Evolutionary conservation across 169 alveolate species (phyloP), one percentile per base, ranked within the genome.

Genomic region (Eimeria sp.): DNA sequence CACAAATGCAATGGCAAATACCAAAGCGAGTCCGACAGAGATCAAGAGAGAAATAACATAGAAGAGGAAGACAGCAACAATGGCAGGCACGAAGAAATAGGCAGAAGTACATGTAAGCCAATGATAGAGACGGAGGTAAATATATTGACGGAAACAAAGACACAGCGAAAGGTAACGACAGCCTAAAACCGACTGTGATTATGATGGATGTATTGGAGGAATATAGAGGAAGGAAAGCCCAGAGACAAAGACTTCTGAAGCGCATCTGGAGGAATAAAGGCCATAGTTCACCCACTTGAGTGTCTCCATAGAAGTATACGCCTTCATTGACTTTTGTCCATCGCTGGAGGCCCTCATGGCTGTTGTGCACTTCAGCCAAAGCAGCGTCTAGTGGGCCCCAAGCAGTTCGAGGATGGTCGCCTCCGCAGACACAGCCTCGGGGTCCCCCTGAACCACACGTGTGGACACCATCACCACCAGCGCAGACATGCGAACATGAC

Each of bases 321-420:
- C 90, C 90, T 54, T 82, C 90, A 51, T 51, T 82, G 70, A 51
- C 73, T 30, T 82, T 82, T 7, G 90, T 82, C 90, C 90, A 82
- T 4, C 90, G 73, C 72, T 82, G 90, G 25, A 82, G n/a, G 27
- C 88, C 88, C 47, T 45, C 49, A 34, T 51, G n/a, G 63, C 61
- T 76, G 90, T 82, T 82, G 70, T 54, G 73, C 47, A 82, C 72
- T 51, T 82, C 90, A 25, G 90, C 73, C 14, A 82, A 54, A 18
- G 90, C 90, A 16, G 43, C 90, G 25, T 82, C 75, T 22, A 82
- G 90, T 34, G 90, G 72, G 51, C 90, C 72, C 90, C 90, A 82
- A 27, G 90, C 90, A 25, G 90, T 82, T 27, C 72, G 49, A 27
- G 57, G 90, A 57, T 82, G 90, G 13, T 51, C 90, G 58, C 90